Conservation (phyloP, 768 basidiomycete genomes). For the Chalciporus chontae region DNA sequence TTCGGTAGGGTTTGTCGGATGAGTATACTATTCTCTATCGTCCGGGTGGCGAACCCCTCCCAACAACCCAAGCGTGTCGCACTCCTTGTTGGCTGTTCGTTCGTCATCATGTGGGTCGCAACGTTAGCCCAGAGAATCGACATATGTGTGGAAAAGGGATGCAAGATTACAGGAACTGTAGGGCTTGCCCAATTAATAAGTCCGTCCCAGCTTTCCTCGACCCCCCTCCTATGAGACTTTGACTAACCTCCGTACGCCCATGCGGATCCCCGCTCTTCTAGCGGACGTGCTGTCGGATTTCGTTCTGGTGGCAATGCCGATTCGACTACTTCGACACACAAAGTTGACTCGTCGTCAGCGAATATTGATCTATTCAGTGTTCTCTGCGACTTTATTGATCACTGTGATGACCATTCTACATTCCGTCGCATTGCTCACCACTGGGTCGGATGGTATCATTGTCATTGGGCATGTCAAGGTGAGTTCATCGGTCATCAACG, state of each 20-base stretch:
- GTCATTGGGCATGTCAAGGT: slow-evolving; percentile 24
- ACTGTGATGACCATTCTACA: slow-evolving; percentile 20
- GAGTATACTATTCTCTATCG: slow-evolving; percentile 24
- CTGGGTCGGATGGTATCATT: not conserved
- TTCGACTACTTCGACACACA: slow-evolving; percentile 9
- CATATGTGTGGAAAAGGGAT: slow-evolving; percentile 4
- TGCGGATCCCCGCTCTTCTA: not conserved
- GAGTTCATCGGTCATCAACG: not conserved
- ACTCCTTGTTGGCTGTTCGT: slow-evolving; percentile 8
- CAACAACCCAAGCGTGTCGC: slow-evolving; percentile 4
- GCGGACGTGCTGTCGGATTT: slow-evolving; percentile 21
- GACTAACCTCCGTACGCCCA: too few relatives aligned
- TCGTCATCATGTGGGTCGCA: slow-evolving; percentile 24
- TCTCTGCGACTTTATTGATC: slow-evolving; percentile 18
- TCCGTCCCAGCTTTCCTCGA: slow-evolving; percentile 3
- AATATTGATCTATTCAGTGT: slow-evolving; percentile 17
- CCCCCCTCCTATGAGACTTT: not conserved
- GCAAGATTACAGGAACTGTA: not conserved
- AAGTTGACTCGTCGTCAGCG: slow-evolving; percentile 10
- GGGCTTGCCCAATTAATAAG: slow-evolving; percentile 22
- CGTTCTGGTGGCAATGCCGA: slow-evolving; percentile 15
- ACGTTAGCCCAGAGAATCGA: slow-evolving; percentile 14
- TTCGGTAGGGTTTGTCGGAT: slow-evolving; percentile 19
- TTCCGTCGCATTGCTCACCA: slow-evolving; percentile 5
- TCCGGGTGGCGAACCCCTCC: slow-evolving; percentile 15